Evolutionary conservation across 371 early-diverging fungal genomes (phyloP).

Genomic region (Batrachochytrium dendrobatidis): DNA sequence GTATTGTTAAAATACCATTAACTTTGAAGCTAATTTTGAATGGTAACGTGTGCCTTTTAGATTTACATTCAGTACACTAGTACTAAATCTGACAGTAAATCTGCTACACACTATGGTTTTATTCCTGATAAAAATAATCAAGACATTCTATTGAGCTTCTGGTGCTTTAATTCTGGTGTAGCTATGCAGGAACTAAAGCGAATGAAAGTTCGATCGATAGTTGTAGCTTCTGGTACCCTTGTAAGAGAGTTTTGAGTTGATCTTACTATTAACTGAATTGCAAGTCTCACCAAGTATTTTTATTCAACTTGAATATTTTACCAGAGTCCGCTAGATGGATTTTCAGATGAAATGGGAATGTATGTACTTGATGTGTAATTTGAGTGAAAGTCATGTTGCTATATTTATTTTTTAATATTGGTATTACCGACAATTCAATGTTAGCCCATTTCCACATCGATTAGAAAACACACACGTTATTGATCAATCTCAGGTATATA

Average conservation of each 20-base stretch:
- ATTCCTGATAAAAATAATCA: no score
- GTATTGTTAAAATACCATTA: no score
- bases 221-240: constrained; percentile 36
- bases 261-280: not conserved
- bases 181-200: constrained; percentile 24
- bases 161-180: constrained; percentile 37
- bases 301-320: no score
- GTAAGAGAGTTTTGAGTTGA: constrained; percentile 3
- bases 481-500: constrained; percentile 27
- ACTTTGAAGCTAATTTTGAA: no score
- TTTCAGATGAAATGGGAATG: constrained; percentile 31
- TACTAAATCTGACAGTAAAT: no score
- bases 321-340: constrained; percentile 38
- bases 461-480: constrained; percentile 49
- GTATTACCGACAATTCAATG: not conserved
- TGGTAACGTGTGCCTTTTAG: no score
- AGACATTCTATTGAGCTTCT: constrained; percentile 20
- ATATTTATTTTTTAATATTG: not conserved
- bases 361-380: constrained; percentile 1
- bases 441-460: constrained; percentile 30
- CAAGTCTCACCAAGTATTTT: no score
- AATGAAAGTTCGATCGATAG: constrained; percentile 13
- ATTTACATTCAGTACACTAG: no score
- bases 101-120: no score
- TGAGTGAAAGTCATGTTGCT: not conserved